Evolutionary conservation across 1,284 basidiomycete genomes (phyloP), one percentile per base, ranked within the genome.

Genomic region (Leccinum cinnamomeum): DNA sequence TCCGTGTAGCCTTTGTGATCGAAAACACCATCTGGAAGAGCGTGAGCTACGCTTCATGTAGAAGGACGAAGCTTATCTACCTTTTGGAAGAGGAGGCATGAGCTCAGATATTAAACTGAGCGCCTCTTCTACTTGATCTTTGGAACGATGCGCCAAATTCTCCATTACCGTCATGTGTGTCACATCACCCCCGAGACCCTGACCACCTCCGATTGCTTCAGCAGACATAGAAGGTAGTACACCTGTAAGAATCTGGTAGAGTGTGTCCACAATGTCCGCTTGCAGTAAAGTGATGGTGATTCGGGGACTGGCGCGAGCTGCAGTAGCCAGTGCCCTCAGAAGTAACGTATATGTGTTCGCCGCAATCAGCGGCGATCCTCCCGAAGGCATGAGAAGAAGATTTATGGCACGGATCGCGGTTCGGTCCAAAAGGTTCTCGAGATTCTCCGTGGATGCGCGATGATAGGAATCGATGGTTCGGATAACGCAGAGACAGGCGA

Each of bases 121-220:
- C 0, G 92, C 89, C 77, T 98, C 95, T 76, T 97, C 95, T 6
- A 98, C 86, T 75, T 97, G 95, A 68, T 98, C 97, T 78, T 98
- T 98, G 10, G 97, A 93, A 44, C 95, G 85, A 75, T 98, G 95
- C 0, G 95, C 95, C 39, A 99, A 80, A 74, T 97, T 98, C 78
- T 98, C 94, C 86, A 98, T 93, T 39, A 99, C 93, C 7, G 94
- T 92, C 93, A 98, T 96, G 75, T 98, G 96, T 4, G 92, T 92
- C 7, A 95, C 76, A 23, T 93, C 91, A 39, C 91, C 92, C 30
- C 91, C 91, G 2, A 94, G 77, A 8, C 91, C 91, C 74, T 94
- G 91, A 2, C 88, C 64, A 3, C 48, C 86, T 23, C 78, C 79
- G 71, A 91, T 86, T 69, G 90, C 90, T 39, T 81, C 82, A 41